Percentiles rank a stretch among this genome's conserved stretches.
These are phyloP conservation scores for Wickerhamiella siamensis DNA, from an alignment of 805 yeast species.

Conservation along the genomic window DNA sequence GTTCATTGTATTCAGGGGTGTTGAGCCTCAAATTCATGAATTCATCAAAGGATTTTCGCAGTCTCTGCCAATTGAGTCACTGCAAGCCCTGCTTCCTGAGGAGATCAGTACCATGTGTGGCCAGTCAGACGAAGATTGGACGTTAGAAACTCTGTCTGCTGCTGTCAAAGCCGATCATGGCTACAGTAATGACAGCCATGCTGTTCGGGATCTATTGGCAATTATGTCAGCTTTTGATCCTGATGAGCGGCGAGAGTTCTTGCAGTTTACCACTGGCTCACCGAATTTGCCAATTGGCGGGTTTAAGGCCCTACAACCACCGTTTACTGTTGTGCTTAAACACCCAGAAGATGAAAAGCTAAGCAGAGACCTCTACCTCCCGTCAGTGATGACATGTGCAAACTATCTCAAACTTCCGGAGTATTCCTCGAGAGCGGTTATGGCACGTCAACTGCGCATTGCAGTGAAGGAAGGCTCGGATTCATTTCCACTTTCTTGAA, in stretches of 20 bases:
- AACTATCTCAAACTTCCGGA: slow-evolving; percentile 83
- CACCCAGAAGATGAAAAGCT: slow-evolving; percentile 44
- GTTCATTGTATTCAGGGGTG: slow-evolving; percentile 46
- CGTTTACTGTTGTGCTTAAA: slow-evolving; percentile 74
- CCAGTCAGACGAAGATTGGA: slow-evolving; percentile 76
- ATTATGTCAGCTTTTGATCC: slow-evolving; percentile 42
- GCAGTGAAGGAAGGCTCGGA: slow-evolving; percentile 85
- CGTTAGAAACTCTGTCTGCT: slow-evolving; percentile 34
- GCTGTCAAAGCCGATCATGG: slow-evolving; percentile 83
- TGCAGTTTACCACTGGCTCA: slow-evolving; percentile 84
- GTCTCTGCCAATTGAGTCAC: slow-evolving; percentile 64
- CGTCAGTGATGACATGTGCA: slow-evolving; percentile 98
- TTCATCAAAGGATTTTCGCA: slow-evolving; percentile 70
- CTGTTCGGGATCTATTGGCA: slow-evolving; percentile 46
- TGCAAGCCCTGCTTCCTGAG: slow-evolving; percentile 55
- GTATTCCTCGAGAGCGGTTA: slow-evolving; percentile 47
- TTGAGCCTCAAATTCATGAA: slow-evolving; percentile 45
- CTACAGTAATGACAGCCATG: slow-evolving; percentile 51
- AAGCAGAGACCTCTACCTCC: slow-evolving; percentile 64
- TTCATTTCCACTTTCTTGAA: slow-evolving; percentile 62
- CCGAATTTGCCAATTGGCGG: slow-evolving; percentile 93
- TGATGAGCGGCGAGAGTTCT: slow-evolving; percentile 51
- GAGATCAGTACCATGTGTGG: slow-evolving; percentile 67
- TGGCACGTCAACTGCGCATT: slow-evolving; percentile 43
- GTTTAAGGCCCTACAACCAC: slow-evolving; percentile 67